phyloP scores from a whole-genome alignment of 2,329 filamentous ascomycete genomes.

The Pseudogymnoascus sp. region DNA sequence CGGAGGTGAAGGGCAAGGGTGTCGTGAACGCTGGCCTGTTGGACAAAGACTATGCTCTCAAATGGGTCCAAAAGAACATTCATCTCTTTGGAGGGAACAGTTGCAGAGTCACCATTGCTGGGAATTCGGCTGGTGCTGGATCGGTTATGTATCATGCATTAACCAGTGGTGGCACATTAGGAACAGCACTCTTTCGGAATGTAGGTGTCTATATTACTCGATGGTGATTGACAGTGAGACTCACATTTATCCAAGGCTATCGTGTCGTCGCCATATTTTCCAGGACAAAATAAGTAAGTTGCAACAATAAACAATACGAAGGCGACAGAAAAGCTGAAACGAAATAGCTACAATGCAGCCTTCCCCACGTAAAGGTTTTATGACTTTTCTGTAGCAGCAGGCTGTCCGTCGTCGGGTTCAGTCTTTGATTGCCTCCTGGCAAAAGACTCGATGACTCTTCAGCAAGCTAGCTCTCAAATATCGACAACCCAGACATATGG shows the following conservation, averaged over 20 bases:
- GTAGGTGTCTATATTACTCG: slow-evolving; percentile 23
- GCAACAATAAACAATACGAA: background rate
- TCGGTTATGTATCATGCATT: slow-evolving; percentile 38
- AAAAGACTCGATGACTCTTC: slow-evolving; percentile 23
- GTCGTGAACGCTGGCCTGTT: slow-evolving; percentile 43
- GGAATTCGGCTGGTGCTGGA: slow-evolving; percentile 46
- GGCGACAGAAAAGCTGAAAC: slow-evolving; percentile 35
- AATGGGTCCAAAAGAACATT: slow-evolving; percentile 46
- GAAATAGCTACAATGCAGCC: slow-evolving; percentile 41
- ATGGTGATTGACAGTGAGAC: background rate
- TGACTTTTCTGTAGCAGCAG: slow-evolving; percentile 32
- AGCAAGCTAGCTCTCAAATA: slow-evolving; percentile 16
- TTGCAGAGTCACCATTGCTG: slow-evolving; percentile 41
- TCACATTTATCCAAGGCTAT: background rate
- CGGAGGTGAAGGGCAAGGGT: slow-evolving; percentile 32
- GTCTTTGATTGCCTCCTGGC: slow-evolving; percentile 21
- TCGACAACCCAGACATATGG: slow-evolving; percentile 10
- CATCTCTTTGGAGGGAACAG: slow-evolving; percentile 43
- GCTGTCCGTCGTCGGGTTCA: slow-evolving; percentile 23
- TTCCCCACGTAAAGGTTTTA: slow-evolving; percentile 35
- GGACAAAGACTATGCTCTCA: slow-evolving; percentile 42
- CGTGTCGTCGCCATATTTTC: background rate
- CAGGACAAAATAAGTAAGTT: background rate
- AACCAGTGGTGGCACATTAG: slow-evolving; percentile 9
- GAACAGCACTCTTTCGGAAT: slow-evolving; percentile 10